Conservation (phyloP, 805 yeast genomes). For the Ogataea wickerhamii region DNA sequence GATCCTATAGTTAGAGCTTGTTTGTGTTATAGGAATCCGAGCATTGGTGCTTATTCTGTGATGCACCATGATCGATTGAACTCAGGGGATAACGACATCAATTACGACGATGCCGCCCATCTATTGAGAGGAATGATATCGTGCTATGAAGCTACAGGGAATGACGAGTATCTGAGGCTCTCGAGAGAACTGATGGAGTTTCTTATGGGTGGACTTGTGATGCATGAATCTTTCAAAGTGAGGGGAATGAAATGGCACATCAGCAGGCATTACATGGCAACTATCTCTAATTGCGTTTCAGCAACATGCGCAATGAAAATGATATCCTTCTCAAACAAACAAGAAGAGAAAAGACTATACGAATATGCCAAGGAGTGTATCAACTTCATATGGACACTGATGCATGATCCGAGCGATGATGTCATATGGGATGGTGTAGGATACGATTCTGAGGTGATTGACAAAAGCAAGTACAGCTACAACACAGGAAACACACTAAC, state of each 20-base stretch:
- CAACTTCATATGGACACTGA: conserved; percentile 51
- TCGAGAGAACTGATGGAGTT: conserved; percentile 59
- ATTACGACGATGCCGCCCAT: conserved; percentile 74
- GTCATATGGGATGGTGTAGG: conserved; percentile 62
- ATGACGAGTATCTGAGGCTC: conserved; percentile 48
- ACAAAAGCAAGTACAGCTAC: conserved; percentile 60
- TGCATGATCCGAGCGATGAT: conserved; percentile 53
- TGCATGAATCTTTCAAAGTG: conserved; percentile 45
- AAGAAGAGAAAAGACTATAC: conserved; percentile 35
- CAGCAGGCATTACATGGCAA: conserved; percentile 53
- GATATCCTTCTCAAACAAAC: conserved; percentile 47
- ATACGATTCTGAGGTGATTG: conserved; percentile 42
- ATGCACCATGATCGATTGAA: conserved; percentile 52
- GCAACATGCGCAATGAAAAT: conserved; percentile 59
- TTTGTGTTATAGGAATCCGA: conserved; percentile 48
- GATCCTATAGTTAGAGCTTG: conserved; percentile 49
- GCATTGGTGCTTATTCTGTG: conserved; percentile 58
- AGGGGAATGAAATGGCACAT: conserved; percentile 67
- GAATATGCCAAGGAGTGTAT: conserved; percentile 56
- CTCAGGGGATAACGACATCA: conserved; percentile 56
- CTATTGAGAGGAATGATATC: conserved; percentile 62
- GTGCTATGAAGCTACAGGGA: conserved; percentile 65
- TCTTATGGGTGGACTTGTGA: conserved; percentile 66
- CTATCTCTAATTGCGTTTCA: conserved; percentile 66
- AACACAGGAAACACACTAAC: conserved; percentile 66